Conservation (phyloP, 1,139 yeast species). For the Torulaspora globosa region DNA sequence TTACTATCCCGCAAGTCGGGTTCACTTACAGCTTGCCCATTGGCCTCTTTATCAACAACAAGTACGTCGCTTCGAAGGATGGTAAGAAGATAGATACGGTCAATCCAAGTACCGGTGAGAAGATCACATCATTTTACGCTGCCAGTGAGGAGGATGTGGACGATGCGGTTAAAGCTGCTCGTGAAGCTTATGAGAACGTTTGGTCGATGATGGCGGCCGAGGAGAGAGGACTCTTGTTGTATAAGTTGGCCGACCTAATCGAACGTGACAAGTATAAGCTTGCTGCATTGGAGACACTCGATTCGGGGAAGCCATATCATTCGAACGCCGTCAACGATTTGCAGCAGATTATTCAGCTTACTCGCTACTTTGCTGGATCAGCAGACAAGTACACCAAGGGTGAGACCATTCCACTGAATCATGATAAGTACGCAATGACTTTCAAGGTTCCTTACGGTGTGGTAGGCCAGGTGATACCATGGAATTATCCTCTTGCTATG, state of each 20-base stretch:
- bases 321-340: slow-evolving; percentile 58
- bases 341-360: slow-evolving; percentile 53
- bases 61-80: slow-evolving; percentile 48
- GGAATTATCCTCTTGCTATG: slow-evolving; percentile 74
- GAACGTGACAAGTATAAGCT: slow-evolving; percentile 48
- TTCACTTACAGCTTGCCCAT: slow-evolving; percentile 53
- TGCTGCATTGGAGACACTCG: slow-evolving; percentile 58
- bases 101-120: slow-evolving; percentile 67
- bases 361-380: slow-evolving; percentile 79
- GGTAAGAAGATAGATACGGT: slow-evolving; percentile 53
- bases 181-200: slow-evolving; percentile 53
- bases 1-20: slow-evolving; percentile 23
- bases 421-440: slow-evolving; percentile 69
- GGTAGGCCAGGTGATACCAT: slow-evolving; percentile 71
- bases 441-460: slow-evolving; percentile 80
- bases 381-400: slow-evolving; percentile 79
- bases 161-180: slow-evolving; percentile 69
- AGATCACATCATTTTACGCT: slow-evolving; percentile 59
- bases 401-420: slow-evolving; percentile 58
- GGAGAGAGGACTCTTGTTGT: slow-evolving; percentile 46
- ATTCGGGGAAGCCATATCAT: slow-evolving; percentile 59
- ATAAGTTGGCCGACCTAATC: slow-evolving; percentile 50
- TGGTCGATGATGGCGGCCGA: slow-evolving; percentile 50
- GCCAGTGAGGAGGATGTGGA: slow-evolving; percentile 71
- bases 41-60: slow-evolving; percentile 62